phyloP scores from a whole-genome alignment of 208 protist species.

The Phytomonas sp. region DNA sequence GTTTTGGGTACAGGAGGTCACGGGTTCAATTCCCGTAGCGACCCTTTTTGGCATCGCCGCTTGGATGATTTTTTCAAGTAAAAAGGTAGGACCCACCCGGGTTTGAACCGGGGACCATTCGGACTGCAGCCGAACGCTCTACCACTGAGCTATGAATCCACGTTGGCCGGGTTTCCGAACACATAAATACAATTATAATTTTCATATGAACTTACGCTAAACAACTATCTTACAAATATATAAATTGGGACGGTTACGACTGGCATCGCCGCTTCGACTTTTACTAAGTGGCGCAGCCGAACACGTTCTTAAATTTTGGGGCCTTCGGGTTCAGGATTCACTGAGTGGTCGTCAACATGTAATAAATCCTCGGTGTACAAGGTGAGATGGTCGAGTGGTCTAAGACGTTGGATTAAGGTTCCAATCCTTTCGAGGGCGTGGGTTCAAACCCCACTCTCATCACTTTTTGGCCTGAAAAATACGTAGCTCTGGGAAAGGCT shows the following conservation, averaged over 20 bases:
- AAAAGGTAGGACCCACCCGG: conserved; percentile 89
- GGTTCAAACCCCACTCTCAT: conserved; percentile 50
- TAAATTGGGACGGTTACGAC: conserved; percentile 9
- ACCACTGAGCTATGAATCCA: conserved; percentile 92
- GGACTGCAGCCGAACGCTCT: conserved; percentile 93
- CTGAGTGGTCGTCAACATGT: neutral
- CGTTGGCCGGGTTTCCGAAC: neutral
- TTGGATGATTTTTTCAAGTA: neutral
- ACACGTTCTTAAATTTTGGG: conserved; percentile 28
- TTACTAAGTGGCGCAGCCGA: conserved; percentile 68
- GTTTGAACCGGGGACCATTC: conserved; percentile 93
- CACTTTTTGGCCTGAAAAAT: too few relatives aligned
- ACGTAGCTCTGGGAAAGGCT: too few relatives aligned
- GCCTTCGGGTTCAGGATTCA: neutral
- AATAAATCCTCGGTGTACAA: neutral
- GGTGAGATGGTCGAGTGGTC: too few relatives aligned
- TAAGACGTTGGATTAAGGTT: conserved; percentile 51
- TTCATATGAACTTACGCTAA: conserved; percentile 1
- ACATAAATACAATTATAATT: neutral
- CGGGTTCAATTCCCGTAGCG: conserved; percentile 91
- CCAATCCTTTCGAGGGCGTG: conserved; percentile 47
- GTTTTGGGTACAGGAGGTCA: conserved; percentile 91
- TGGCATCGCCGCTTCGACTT: conserved; percentile 69
- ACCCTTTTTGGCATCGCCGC: conserved; percentile 37
- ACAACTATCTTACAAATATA: neutral